Evolutionary conservation across 192 early-diverging fungal species (phyloP), one percentile per base, ranked within the genome.

Genomic region (Coemansia sp.): DNA sequence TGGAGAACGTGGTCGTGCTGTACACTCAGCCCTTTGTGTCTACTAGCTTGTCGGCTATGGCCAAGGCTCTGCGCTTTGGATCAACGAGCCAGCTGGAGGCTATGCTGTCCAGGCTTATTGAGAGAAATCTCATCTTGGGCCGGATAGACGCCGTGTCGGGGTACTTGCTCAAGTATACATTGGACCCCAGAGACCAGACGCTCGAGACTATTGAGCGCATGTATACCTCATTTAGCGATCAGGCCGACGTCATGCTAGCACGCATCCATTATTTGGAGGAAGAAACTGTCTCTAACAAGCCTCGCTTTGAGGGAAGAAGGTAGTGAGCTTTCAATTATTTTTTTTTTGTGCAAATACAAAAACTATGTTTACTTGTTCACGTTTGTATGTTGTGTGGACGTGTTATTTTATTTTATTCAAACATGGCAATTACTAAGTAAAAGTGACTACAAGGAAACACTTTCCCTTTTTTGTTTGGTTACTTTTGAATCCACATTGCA

Each of bases 241-340:
- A 78, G 67, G 50, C 63, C 12, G 73, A 83, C n/a, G 57, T 78
- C 29, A 66, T 83, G 70, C 64, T 69, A 11, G 70, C 76, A 0
- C 81, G 73, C 41, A 73, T 83, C 39, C 62, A 72, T 50, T 83
- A 70, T 43, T 66, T 83, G 15, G 81, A 83, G 57, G 76, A 75
- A 22, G 81, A 83, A 60, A 66, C 64, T n/a, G 41, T 29, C 29
- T 41, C 47, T 16, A 36, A 38, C 60, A 62, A 62, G 58, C 22
- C 52, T 16, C 50, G 38, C 55, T 33, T 13, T 58, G 55, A 58
- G 1, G 55, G 55, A 18, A 58, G 29, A 58, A 58, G 16, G 31
- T 31, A 29, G 24, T 6, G 29, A 29, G 29, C 29, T 29, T 29
- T 27, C 27, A 27, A 27, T 27, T 27, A 27, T 27, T 27, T 27